Conservation (phyloP, 164 flowering plant genomes). For the Hamamelis virginiana region DNA sequence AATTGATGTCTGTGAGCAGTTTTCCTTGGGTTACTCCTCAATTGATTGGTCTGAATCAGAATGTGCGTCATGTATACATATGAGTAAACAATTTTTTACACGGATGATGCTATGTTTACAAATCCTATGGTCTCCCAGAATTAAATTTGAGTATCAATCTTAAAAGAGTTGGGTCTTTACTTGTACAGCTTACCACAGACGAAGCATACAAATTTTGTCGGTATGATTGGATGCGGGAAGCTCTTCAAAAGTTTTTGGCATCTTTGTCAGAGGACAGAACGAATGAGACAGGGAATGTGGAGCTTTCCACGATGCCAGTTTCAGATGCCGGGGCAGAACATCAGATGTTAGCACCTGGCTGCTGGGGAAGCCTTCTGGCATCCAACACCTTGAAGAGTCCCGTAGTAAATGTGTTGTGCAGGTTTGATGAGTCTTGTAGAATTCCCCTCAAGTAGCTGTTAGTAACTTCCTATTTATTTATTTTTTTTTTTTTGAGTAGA, state of each 20-base stretch:
- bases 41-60: background rate
- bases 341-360: constrained; percentile 5
- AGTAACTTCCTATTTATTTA: no score
- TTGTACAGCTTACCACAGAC: constrained; percentile 9
- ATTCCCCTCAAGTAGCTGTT: no score
- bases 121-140: background rate
- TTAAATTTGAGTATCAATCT: background rate
- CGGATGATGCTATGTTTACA: background rate
- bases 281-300: background rate
- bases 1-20: background rate
- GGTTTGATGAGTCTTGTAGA: background rate
- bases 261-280: background rate
- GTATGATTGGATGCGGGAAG: constrained; percentile 26
- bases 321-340: background rate
- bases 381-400: constrained; percentile 2
- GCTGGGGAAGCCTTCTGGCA: constrained; percentile 4
- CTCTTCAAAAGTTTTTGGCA: constrained; percentile 6
- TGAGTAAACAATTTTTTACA: background rate
- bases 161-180: background rate
- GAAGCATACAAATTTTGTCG: constrained; percentile 19
- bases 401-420: background rate
- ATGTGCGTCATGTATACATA: background rate
- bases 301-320: background rate
- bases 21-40: background rate
- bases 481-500: no score